Percentiles rank a stretch among this genome's conserved stretches.
phyloP scores from a whole-genome alignment of 371 early-diverging fungal genomes.

The Mucor sp. region DNA sequence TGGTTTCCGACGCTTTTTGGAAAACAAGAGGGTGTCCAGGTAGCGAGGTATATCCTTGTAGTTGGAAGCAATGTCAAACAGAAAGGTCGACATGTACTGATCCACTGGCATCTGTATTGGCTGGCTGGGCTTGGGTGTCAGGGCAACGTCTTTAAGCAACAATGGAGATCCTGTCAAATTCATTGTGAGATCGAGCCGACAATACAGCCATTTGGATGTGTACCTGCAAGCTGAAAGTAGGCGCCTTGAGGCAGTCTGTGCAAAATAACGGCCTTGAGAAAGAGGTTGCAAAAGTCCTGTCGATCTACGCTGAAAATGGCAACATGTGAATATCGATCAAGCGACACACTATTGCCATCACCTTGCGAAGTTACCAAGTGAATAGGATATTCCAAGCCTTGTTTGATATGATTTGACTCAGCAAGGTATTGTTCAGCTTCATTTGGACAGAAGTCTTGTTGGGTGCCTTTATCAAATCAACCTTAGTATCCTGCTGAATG shows the following conservation, averaged over 20 bases:
- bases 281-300: background rate
- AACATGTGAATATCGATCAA: background rate
- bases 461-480: background rate
- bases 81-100: background rate
- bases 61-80: background rate
- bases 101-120: background rate
- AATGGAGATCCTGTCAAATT: background rate
- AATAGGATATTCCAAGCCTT: slow-evolving; percentile 5
- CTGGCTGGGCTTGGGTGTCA: background rate
- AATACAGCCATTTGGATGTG: background rate
- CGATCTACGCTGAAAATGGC: background rate
- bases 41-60: background rate
- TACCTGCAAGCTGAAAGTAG: slow-evolving; percentile 24
- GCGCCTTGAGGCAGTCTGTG: background rate
- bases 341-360: no score
- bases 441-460: background rate
- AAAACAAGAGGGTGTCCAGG: background rate
- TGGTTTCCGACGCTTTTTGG: background rate
- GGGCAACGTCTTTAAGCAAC: background rate
- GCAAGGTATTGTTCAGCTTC: background rate
- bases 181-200: background rate
- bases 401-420: background rate
- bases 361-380: background rate
- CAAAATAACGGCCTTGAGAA: slow-evolving; percentile 14
- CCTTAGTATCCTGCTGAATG: no score